Evolutionary conservation across 2,329 filamentous ascomycete genomes (phyloP), one percentile per base, ranked within the genome.

Genomic region (Calycina marina): DNA sequence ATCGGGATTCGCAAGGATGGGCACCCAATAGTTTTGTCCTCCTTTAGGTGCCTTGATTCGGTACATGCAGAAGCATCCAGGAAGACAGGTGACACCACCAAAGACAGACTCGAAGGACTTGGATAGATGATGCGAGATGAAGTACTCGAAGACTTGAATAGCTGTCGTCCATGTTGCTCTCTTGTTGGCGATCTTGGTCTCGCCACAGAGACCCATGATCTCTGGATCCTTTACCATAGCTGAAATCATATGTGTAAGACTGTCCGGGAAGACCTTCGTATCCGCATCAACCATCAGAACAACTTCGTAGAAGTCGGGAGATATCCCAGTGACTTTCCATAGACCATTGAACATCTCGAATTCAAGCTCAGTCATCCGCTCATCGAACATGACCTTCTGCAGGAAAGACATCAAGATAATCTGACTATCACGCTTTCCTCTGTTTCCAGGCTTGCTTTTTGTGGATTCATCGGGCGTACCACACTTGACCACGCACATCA

Each of bases 1-100:
- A 51, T 98, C 92, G 3, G 92, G 92, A 56, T 98, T 98, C 46
- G 90, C 90, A 42, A 98, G 70, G 50, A 98, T 96, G 5, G 90
- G 90, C 14, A 98, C 90, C 90, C 90, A 98, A 62, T 96, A 98
- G 63, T 98, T 96, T 56, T 96, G 85, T 15, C 81, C 88, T 43
- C 90, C 90, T 62, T 98, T 98, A 39, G 90, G 92, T 17, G 90
- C 82, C 61, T 98, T 98, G 71, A 98, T 96, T 51, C 90, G 82
- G 64, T 98, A 98, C 92, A 98, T 98, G 68, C 85, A 94, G 75
- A 98, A 98, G 66, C 90, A 98, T 43, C 90, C 90, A 11, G 90
- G 90, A 46, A 98, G 67, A 67, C 90, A 98, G 42, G 90, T 98
- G 39, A 98, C 90, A 79, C 90, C 90, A 60, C 90, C 90, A 58